phyloP scores from a whole-genome alignment of 1,139 yeast species.

The Sugiyamaella sp. region DNA sequence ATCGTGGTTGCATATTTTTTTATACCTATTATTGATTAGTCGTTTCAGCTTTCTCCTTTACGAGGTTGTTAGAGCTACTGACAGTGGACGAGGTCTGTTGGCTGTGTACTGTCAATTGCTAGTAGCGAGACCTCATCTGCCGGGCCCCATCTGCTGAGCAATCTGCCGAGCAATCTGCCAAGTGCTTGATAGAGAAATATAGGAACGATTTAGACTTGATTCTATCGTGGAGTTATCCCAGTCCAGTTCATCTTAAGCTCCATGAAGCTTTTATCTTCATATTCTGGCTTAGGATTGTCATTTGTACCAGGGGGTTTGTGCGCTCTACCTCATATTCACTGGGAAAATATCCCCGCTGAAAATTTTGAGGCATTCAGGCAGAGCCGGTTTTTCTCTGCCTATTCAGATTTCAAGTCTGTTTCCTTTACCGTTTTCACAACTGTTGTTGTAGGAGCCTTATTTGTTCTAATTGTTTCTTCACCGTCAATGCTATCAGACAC shows the following conservation, averaged over 20 bases:
- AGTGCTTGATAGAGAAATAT: too few species aligned
- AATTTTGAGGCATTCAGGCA: neutral
- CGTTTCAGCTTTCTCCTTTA: too few species aligned
- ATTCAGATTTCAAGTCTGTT: constrained; percentile 1
- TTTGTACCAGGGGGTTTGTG: constrained; percentile 6
- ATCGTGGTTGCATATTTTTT: neutral
- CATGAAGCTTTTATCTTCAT: constrained; percentile 5
- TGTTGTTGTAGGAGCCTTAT: constrained; percentile 15
- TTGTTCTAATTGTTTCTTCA: constrained; percentile 5
- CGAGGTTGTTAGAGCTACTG: too few species aligned
- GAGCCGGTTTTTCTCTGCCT: constrained; percentile 3
- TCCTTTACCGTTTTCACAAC: neutral
- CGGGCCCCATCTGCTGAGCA: too few species aligned
- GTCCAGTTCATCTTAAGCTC: constrained; percentile 1
- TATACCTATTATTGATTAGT: too few species aligned
- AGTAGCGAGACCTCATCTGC: too few species aligned
- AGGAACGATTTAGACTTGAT: too few species aligned
- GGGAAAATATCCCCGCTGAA: constrained; percentile 5
- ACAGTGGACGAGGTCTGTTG: too few species aligned
- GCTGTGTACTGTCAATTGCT: too few species aligned
- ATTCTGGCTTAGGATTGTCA: neutral
- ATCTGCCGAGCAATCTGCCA: too few species aligned
- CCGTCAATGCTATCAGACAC: constrained; percentile 40
- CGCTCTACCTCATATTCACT: neutral
- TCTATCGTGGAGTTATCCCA: too few species aligned